phyloP scores from a whole-genome alignment of 2,329 filamentous ascomycete genomes.

The Claviceps maximensis region DNA sequence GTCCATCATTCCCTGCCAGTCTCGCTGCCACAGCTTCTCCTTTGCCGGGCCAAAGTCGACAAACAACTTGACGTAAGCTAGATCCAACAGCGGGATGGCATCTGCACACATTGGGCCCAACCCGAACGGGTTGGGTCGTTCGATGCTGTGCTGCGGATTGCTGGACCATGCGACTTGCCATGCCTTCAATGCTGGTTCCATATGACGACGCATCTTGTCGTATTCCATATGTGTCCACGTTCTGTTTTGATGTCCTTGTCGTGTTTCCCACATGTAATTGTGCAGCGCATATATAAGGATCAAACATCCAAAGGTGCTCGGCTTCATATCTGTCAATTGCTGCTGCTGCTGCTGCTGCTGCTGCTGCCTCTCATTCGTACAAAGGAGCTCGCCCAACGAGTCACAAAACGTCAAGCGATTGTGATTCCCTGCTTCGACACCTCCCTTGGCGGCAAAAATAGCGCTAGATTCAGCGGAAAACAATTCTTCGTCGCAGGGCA shows the following conservation, averaged over 20 bases:
- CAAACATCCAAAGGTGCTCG: constrained; percentile 85
- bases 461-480: constrained; percentile 74
- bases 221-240: constrained; percentile 87
- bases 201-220: constrained; percentile 89
- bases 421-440: constrained; percentile 52
- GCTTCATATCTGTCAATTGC: constrained; percentile 51
- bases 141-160: constrained; percentile 71
- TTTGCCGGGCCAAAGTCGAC: constrained; percentile 88
- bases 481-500: constrained; percentile 87
- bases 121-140: constrained; percentile 73
- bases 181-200: constrained; percentile 83
- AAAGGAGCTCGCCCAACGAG: constrained; percentile 67
- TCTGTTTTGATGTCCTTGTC: constrained; percentile 76
- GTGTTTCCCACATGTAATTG: constrained; percentile 97
- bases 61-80: constrained; percentile 85
- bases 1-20: constrained; percentile 84
- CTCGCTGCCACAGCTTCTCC: constrained; percentile 85
- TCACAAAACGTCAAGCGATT: constrained; percentile 68
- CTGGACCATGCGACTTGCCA: constrained; percentile 90
- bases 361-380: constrained; percentile 47
- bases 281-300: constrained; percentile 89
- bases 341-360: no score
- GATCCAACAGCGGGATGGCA: constrained; percentile 77
- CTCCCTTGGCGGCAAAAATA: constrained; percentile 69
- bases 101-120: constrained; percentile 75